Evolutionary conservation across 148 eudicot genomes (phyloP), one percentile per base, ranked within the genome.

Genomic region (Fagopyrum esculentum): DNA sequence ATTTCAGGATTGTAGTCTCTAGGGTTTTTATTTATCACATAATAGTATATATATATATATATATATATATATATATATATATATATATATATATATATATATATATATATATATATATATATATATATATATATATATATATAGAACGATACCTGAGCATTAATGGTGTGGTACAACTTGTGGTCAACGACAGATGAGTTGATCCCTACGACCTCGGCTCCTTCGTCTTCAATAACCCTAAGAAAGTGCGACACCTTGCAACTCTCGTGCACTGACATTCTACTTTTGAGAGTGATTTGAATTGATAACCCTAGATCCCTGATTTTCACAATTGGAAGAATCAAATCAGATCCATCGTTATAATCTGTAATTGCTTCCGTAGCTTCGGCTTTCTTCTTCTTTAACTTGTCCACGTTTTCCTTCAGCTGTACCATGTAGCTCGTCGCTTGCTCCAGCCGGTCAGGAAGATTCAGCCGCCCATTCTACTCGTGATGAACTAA

Each of bases 201-300:
- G 9, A 56, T n/a, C 30, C 61, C 61, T 17, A 56, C 61, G 9
- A 17, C 61, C 61, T 56, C 61, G 1, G 8, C 29, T 56, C 61
- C 61, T 17, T 56, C 61, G 5, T 56, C 61, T 6, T 56, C 61
- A 56, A 56, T 22, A 56, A 56, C 61, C 61, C 61, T 56, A 56
- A 56, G 9, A n/a, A 56, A 8, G 2, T n/a, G 61, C 26, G 61
- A 56, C 29, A 17, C 8, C 9, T 7, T 26, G n/a, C 16, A 15
- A 2, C 61, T 17, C 26, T n/a, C 1, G 2, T 56, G 40, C 40
- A 35, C 26, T 56, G 11, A 9, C 13, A 5, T 12, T 17, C 8
- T 56, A 7, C 19, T 26, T 5, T 16, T 56, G 26, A 56, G 29
- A 56, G 19, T 56, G 6, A 56, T 4, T 56, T 56, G 61, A 22